Percentiles rank a stretch among this genome's conserved stretches.
Conservation (phyloP, 2,329 filamentous ascomycete genomes). For the Phoma herbarum region DNA sequence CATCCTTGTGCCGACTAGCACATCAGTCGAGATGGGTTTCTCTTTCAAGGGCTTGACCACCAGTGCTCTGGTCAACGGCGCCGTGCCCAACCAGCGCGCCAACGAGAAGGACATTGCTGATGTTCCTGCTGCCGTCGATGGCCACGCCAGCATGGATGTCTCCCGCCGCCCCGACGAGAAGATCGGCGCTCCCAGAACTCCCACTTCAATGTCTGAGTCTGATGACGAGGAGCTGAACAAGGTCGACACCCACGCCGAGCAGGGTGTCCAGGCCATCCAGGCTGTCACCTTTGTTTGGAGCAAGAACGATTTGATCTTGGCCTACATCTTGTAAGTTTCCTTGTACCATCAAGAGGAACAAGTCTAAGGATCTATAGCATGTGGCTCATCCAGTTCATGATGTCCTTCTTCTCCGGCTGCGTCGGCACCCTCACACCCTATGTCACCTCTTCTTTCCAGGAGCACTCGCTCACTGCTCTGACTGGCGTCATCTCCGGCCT, state of each 20-base stretch:
- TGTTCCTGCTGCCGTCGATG: constrained; percentile 41
- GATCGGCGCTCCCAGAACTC: constrained; percentile 33
- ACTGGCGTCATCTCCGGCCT: constrained; percentile 51
- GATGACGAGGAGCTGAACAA: constrained; percentile 45
- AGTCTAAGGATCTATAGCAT: constrained; percentile 34
- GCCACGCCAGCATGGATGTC: constrained; percentile 40
- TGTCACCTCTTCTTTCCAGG: constrained; percentile 52
- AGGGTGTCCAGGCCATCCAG: constrained; percentile 42
- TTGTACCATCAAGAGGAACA: background rate
- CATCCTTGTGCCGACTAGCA: constrained; percentile 12
- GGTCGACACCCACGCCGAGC: constrained; percentile 41
- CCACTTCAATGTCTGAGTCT: constrained; percentile 22
- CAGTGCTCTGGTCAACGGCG: constrained; percentile 37
- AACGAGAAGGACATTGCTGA: constrained; percentile 39
- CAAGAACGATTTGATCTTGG: constrained; percentile 37
- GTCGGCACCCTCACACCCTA: constrained; percentile 53
- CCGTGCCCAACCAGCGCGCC: constrained; percentile 18
- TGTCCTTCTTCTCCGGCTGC: constrained; percentile 56
- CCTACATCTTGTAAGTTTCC: constrained; percentile 40
- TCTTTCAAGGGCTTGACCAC: constrained; percentile 44
- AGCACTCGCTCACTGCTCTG: constrained; percentile 51
- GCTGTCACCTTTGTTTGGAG: constrained; percentile 42
- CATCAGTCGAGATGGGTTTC: constrained; percentile 40
- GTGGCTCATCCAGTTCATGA: constrained; percentile 57
- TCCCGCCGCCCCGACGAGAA: constrained; percentile 38